Base-by-base conservation (phyloP, 2,329 filamentous ascomycete species). In the Colletotrichum sp. region DNA sequence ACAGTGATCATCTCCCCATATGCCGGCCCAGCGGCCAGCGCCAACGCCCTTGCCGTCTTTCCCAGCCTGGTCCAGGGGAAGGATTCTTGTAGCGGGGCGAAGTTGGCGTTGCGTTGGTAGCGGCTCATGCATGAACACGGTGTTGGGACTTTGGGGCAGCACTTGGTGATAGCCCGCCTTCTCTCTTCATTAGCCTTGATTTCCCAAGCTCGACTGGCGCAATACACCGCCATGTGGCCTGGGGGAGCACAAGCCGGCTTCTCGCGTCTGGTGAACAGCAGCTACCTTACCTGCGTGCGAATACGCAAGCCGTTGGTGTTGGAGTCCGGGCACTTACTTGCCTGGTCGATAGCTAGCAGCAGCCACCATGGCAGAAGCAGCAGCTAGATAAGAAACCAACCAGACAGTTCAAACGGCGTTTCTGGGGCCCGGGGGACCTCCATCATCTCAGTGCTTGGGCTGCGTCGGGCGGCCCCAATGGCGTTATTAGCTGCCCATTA, bases 331-430 rank as follows among this genome's bases (percentile, higher is more conserved):
- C 38, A 43, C 38, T 43, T 43, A 32, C 26, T 28, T 55, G 52
- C 34, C 30, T 61, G 56, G 28, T 28, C 12, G 9, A 43, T 9
- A 34, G 58, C 30, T 36, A 21, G n/a, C 48, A 66, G 21, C 34
- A 18, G n/a, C 26, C 30, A 24, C 16, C 21, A 8, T 6, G 52
- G 52, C n/a, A 56, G n/a, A 43, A 26, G 38, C 38, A 43, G 16
- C 18, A 48, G 38, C 38, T 8, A 38, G 30, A 66, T 48, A 30
- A 30, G 21, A 15, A 71, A 70, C 55, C 68, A 55, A 55, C 52
- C 32, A 55, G 24, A 43, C 30, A 75, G 68, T 67, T 38, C 62
- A 75, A 66, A 71, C 68, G 36, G 71, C 71, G 52, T 74, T 74
- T 71, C 67, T 71, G n/a, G 32, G 30, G 30, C 30, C 30, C 30